Evolutionary conservation across 78 protist species (phyloP), one percentile per base, ranked within the genome.

Genomic region (Trichosphaerium sp.): DNA sequence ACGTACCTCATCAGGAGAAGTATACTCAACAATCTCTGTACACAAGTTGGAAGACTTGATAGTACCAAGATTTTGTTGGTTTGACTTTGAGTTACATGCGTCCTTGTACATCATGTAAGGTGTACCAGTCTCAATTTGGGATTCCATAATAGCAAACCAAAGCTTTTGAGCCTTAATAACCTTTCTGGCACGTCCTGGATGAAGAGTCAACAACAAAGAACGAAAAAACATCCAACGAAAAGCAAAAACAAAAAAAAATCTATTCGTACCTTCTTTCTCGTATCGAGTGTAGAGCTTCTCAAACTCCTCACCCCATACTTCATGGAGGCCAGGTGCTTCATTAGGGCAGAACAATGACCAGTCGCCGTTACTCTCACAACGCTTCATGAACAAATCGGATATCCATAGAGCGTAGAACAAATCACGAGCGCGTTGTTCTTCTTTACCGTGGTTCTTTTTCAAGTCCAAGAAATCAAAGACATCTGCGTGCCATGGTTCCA

Each of bases 401-500:
- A 96, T 72, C 99, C 99, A 96, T 15, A 96, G 88, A 26, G 92
- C 99, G 66, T 82, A 89, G 85, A 96, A 96, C 21, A 96, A 87
- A 66, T 96, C 99, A 15, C 99, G 78, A 10, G 97, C 97, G 21
- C 98, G 88, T 55, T 44, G 34, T 61, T 93, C 97, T 26, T 93
- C 97, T 21, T 62, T 70, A 47, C 97, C 97, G 37, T 75, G 75
- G 74, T 89, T 89, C 84, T 84, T 83, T 58, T 65, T 60, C 14
- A 92, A 77, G 12, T 85, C 88, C 10, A 94, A 23, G 56, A 94
- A 96, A 34, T 84, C 94, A 26, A 82, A 72, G 31, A 96, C 60
- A 52, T 96, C 99, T 0, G 97, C 87, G 75, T 96, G 99, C 99
- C 99, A 96, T 43, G 99, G 99, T 77, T 96, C 99, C 28, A 96